Percentiles rank a stretch among this genome's conserved stretches.
phyloP scores from a whole-genome alignment of 345 rosid species.

The Sonneratia caseolaris region DNA sequence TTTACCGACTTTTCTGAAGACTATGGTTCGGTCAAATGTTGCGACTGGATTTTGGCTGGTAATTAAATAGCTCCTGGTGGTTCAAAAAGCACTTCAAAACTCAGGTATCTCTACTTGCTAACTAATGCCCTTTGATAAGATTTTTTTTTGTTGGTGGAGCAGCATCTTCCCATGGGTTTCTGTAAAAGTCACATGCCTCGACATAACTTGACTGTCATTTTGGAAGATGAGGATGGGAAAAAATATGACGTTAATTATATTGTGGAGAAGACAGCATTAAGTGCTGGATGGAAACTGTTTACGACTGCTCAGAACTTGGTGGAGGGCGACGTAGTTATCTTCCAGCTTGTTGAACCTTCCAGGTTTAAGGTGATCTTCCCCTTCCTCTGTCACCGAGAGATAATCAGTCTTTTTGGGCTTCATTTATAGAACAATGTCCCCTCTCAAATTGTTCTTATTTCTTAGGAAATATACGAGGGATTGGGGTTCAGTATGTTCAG shows the following conservation, averaged over 20 bases:
- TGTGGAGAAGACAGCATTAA: conserved; percentile 40
- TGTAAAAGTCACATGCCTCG: conserved; percentile 24
- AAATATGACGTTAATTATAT: conserved; percentile 35
- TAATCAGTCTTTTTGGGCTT: neutral
- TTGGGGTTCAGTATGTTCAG: neutral
- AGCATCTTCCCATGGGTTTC: conserved; percentile 31
- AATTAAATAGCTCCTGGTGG: neutral
- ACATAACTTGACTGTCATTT: conserved; percentile 26
- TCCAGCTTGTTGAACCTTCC: conserved; percentile 39
- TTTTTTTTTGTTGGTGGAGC: conserved; percentile 8
- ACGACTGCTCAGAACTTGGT: conserved; percentile 37
- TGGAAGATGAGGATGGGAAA: conserved; percentile 43
- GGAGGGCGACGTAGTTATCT: conserved; percentile 53
- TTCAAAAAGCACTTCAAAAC: neutral
- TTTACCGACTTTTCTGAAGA: conserved; percentile 45
- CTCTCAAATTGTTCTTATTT: neutral
- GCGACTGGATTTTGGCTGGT: conserved; percentile 66
- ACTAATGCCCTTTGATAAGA: neutral
- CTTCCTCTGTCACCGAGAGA: neutral
- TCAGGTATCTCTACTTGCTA: neutral
- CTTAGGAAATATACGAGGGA: neutral
- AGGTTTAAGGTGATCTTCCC: conserved; percentile 39
- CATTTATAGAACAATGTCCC: neutral
- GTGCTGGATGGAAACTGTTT: conserved; percentile 67
- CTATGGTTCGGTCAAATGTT: conserved; percentile 51